phyloP scores from a whole-genome alignment of 192 early-diverging fungal genomes.

The Radiomyces spectabilis region DNA sequence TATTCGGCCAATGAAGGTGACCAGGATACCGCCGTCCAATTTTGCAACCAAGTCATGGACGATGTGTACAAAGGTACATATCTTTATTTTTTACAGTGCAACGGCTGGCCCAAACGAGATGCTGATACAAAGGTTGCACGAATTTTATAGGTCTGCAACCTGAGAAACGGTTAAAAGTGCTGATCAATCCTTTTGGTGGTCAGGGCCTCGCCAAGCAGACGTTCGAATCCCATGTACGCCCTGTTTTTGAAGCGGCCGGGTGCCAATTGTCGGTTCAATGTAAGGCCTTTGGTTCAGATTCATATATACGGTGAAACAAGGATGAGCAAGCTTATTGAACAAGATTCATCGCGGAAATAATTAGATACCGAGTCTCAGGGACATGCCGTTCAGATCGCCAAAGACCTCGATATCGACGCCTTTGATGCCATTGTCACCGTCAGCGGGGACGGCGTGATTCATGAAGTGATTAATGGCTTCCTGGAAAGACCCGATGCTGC shows the following conservation, averaged over 20 bases:
- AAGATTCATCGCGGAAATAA: too few species aligned
- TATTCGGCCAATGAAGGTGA: slow-evolving; percentile 7
- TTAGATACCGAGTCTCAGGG: slow-evolving; percentile 52
- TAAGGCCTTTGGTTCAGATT: slow-evolving; percentile 17
- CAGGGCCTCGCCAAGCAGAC: slow-evolving; percentile 52
- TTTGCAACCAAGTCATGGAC: slow-evolving; percentile 10
- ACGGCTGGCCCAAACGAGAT: too few species aligned
- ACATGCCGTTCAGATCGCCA: slow-evolving; percentile 59
- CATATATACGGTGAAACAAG: slow-evolving; percentile 3
- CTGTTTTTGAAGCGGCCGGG: slow-evolving; percentile 58
- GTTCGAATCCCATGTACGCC: slow-evolving; percentile 45
- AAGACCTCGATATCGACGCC: slow-evolving; percentile 36
- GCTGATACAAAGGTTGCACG: not conserved
- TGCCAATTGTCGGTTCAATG: slow-evolving; percentile 40
- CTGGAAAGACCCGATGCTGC: slow-evolving; percentile 60
- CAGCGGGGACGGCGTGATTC: slow-evolving; percentile 76
- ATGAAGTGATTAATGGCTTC: slow-evolving; percentile 79
- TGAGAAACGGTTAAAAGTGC: slow-evolving; percentile 38
- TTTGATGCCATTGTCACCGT: slow-evolving; percentile 60
- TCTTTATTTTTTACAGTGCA: not conserved
- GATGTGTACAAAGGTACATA: slow-evolving; percentile 8
- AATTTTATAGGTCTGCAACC: slow-evolving; percentile 12
- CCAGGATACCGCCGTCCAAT: slow-evolving; percentile 3
- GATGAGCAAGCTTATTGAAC: not conserved
- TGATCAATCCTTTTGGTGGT: slow-evolving; percentile 74